Percentiles rank a stretch among this genome's conserved stretches.
phyloP scores from a whole-genome alignment of 306 rosid genomes.

The Trifolium subterraneum region DNA sequence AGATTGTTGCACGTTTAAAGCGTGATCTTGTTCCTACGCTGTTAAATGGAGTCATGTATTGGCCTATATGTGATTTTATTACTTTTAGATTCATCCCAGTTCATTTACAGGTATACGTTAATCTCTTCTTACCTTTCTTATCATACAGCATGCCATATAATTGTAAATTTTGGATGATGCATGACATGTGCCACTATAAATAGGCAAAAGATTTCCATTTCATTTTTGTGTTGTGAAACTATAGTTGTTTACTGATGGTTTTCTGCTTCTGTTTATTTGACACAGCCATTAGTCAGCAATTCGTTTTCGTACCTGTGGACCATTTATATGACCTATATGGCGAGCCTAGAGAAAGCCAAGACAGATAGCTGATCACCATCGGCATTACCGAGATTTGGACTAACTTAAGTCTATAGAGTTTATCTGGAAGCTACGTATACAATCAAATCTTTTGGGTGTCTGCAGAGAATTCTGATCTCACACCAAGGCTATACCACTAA shows the following conservation, averaged over 20 bases:
- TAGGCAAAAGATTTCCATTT: slow-evolving; percentile 5
- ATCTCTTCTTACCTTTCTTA: slow-evolving; percentile 16
- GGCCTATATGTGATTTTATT: slow-evolving; percentile 92
- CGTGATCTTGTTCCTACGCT: slow-evolving; percentile 81
- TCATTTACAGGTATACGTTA: slow-evolving; percentile 75
- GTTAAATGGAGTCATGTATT: slow-evolving; percentile 78
- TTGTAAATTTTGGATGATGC: slow-evolving; percentile 34
- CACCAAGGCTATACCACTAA: slow-evolving; percentile 32
- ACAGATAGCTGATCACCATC: slow-evolving; percentile 43
- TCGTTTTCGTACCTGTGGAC: slow-evolving; percentile 95
- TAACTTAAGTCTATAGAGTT: slow-evolving; percentile 21
- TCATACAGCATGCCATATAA: slow-evolving; percentile 28
- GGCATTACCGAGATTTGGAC: slow-evolving; percentile 27
- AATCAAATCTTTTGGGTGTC: slow-evolving; percentile 13
- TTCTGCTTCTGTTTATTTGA: slow-evolving; percentile 43
- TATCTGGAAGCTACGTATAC: slow-evolving; percentile 42
- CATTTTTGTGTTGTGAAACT: neutral
- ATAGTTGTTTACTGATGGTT: slow-evolving; percentile 30
- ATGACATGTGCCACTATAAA: slow-evolving; percentile 5
- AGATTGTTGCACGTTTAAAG: slow-evolving; percentile 72
- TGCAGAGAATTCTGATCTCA: slow-evolving; percentile 33
- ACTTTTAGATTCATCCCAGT: slow-evolving; percentile 88
- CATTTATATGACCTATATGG: slow-evolving; percentile 91
- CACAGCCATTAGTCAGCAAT: slow-evolving; percentile 92
- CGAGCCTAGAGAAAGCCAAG: slow-evolving; percentile 73